Evolutionary conservation across 78 protist species (phyloP), one percentile per base, ranked within the genome.

Genomic region (Creolimax fragrantissima): DNA sequence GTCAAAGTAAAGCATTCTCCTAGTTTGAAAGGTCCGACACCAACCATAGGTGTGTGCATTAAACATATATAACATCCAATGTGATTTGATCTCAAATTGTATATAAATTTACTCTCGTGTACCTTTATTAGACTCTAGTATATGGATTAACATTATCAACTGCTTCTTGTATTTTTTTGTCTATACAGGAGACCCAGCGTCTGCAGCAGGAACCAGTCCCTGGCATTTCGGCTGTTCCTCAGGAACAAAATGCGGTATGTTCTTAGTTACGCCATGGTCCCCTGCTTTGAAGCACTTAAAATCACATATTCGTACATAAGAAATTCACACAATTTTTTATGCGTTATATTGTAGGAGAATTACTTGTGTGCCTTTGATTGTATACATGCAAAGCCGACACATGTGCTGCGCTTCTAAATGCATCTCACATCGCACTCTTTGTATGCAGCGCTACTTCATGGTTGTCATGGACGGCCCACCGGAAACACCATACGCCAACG

Each of bases 401-500:
- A 58, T 24, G 74, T 58, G 24, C 74, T 58, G 74, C 74, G 11
- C 74, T 58, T 58, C 74, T 58, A 24, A 24, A 58, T 24, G 74
- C 74, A n/a, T n/a, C n/a, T n/a, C 86, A 83, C 35, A 83, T 24
- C 35, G 2, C n/a, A n/a, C n/a, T n/a, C n/a, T n/a, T n/a, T n/a
- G n/a, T n/a, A n/a, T n/a, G n/a, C 7, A 83, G 44, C 32, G 90
- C 45, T 42, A 86, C 90, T 86, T 86, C 90, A 36, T 35, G 58
- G 90, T 86, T 35, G 24, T 32, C n/a, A 85, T 92, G 39, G 39
- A 84, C 2, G 93, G 93, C 2, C 93, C 93, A 6, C 42, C 35
- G 2, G 93, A 58, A 6, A 42, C 93, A 0, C 94, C 94, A 7
- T 92, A 5, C 67, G 88, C n/a, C 86, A 96, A 96, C 3, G 99